Base-by-base conservation (phyloP, 2,329 filamentous ascomycete species). In the Claviceps humidiphila region DNA sequence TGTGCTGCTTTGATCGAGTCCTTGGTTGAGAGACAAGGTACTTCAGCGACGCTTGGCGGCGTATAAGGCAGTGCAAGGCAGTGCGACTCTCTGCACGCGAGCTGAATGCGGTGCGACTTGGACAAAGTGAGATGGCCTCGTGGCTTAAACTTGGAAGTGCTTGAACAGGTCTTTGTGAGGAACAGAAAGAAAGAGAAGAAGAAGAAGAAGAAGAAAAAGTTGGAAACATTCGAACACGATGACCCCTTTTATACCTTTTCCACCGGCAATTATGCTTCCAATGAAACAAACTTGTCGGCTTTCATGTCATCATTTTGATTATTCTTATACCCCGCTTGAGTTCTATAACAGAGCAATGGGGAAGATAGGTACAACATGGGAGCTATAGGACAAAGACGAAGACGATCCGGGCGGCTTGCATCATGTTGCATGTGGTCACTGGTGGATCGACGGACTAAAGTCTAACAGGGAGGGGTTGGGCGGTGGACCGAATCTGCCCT, bases 181-280 rank as follows among this genome's bases (percentile, higher is more conserved):
- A 44, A 14, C 2, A 20, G 14, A 9, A 37, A 39, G 11, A n/a
- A 47, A 54, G 30, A 54, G 51, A 51, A 55, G 58, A 69, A 74
- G 75, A 74, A 71, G 72, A 77, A 74, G 69, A 71, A 77, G 70
- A 64, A 57, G 56, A 60, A 60, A 61, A 61, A 67, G 65, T 24
- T 26, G 13, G 11, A 34, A 13, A n/a, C n/a, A 34, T 4, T 66
- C 59, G 72, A 74, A 68, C 68, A 76, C 68, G 66, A 68, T 64
- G 62, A 63, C 65, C 67, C 77, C 70, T 81, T 83, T 84, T 84
- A 84, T 84, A 83, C 71, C 20, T 37, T 74, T 77, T 60, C 63
- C 63, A 64, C 59, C 56, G 60, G 64, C 59, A 66, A 61, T 62
- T 59, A 60, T 64, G 58, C 60, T 63, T 57, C 60, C 64, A 61